Evolutionary conservation across 176 grass and related monocot species (phyloP).

Genomic region (Dactylis glomerata): DNA sequence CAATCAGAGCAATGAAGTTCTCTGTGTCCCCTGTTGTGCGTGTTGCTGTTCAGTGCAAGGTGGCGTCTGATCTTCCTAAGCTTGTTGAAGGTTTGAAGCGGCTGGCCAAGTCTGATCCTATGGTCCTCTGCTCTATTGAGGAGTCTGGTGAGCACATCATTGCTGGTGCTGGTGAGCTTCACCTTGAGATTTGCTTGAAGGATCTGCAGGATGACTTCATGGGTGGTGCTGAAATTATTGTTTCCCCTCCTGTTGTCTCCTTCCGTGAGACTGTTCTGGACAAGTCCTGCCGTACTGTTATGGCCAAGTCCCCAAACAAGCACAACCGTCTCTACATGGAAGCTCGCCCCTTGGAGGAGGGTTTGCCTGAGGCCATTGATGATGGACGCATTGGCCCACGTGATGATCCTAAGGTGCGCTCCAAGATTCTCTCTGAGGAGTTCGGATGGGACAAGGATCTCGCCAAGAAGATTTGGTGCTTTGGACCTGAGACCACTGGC

Average conservation of each 20-base stretch:
- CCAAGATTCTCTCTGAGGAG: slow-evolving; percentile 73
- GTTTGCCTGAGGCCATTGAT: slow-evolving; percentile 76
- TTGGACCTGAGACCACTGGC: slow-evolving; percentile 85
- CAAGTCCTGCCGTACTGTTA: slow-evolving; percentile 75
- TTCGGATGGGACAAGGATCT: slow-evolving; percentile 90
- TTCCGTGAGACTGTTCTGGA: slow-evolving; percentile 94
- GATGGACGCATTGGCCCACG: slow-evolving; percentile 63
- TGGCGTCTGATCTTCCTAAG: slow-evolving; percentile 76
- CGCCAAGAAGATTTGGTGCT: slow-evolving; percentile 95
- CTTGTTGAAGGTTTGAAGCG: slow-evolving; percentile 87
- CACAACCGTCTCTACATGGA: slow-evolving; percentile 93
- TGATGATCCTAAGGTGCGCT: slow-evolving; percentile 70
- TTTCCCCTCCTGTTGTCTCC: slow-evolving; percentile 73
- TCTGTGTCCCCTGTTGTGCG: slow-evolving; percentile 79
- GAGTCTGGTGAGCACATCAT: slow-evolving; percentile 91
- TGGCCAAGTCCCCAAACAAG: slow-evolving; percentile 93
- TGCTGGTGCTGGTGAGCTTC: slow-evolving; percentile 80
- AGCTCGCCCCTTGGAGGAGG: slow-evolving; percentile 65
- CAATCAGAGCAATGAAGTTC: slow-evolving; percentile 90
- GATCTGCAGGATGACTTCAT: slow-evolving; percentile 87
- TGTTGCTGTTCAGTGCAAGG: slow-evolving; percentile 86
- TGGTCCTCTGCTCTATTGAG: slow-evolving; percentile 76
- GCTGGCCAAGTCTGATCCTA: slow-evolving; percentile 79
- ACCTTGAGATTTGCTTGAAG: slow-evolving; percentile 80
- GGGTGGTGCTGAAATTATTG: slow-evolving; percentile 79